Base-by-base conservation (phyloP, 768 basidiomycete species). In the Phylloporus arenicola region DNA sequence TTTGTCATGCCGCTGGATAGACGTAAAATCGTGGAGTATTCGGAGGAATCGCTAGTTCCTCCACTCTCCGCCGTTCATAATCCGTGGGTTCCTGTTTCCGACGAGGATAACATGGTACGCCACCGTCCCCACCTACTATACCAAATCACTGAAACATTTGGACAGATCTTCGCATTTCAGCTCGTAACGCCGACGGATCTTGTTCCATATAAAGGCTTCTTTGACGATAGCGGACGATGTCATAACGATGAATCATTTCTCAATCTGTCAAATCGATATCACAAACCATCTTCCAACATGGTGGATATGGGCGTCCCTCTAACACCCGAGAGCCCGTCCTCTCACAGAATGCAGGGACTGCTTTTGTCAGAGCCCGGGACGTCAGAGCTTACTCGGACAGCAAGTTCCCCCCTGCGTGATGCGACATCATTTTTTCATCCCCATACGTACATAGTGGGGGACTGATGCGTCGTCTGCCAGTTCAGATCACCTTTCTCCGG, bases 1-100 rank as follows among this genome's bases (percentile, higher is more conserved):
- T 90, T 80, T 64, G 84, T 91, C 6, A 71, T 70, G 44, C 72
- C 75, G 2, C 68, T 89, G 20, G 47, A 58, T 39, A 29, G 43
- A n/a, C 37, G 43, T 38, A 45, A 43, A 43, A 45, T 71, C 17
- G 71, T 70, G 52, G 77, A 77, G 56, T 77, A 74, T 55, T 69
- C 75, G 24, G 76, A 75, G 34, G 77, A 78, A 58, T 68, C 70
- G 72, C 6, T 72, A 74, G 52, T 48, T 25, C 45, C 50, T 45
- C 52, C 50, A 24, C 45, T 53, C 52, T 54, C 61, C 33, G 55
- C 51, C 17, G 46, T 31, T 47, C 43, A 57, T 41, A 54, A 65
- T 25, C 44, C 55, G 41, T 57, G 57, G 55, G 56, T 63, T 31
- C 57, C 54, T 44, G 52, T 56, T 42, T 45, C 48, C 16, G 61